Evolutionary conservation across 306 rosid genomes (phyloP).

Genomic region (Dalbergia oliveri): DNA sequence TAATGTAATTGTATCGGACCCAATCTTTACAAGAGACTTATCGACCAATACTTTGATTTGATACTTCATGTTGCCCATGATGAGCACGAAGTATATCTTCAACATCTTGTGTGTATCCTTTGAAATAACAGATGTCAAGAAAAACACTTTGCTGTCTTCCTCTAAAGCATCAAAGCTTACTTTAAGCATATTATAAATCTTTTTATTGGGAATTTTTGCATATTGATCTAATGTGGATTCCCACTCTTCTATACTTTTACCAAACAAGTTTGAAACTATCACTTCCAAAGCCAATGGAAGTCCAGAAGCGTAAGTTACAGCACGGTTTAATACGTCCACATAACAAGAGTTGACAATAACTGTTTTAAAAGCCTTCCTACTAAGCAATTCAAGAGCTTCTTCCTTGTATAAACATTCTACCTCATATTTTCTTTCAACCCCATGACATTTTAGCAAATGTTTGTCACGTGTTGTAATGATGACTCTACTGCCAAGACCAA

Average conservation of each 20-base stretch:
- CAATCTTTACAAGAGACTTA: conserved; percentile 20
- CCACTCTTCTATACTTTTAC: background rate
- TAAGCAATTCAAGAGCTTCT: background rate
- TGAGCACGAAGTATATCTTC: background rate
- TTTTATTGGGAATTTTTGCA: background rate
- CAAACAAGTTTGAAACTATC: background rate
- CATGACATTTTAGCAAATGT: background rate
- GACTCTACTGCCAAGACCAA: background rate
- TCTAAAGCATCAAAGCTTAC: conserved; percentile 13
- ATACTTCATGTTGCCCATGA: background rate
- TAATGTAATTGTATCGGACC: background rate
- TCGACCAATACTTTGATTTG: background rate
- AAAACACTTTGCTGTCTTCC: background rate
- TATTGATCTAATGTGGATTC: background rate
- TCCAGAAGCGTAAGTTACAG: background rate
- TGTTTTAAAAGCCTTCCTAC: background rate
- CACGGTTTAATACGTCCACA: background rate
- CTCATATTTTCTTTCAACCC: background rate
- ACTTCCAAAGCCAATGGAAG: background rate
- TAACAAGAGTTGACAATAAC: background rate
- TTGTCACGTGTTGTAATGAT: background rate
- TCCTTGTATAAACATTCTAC: background rate
- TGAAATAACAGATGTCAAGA: conserved; percentile 6
- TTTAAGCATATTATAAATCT: background rate
- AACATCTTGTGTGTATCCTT: background rate